phyloP scores from a whole-genome alignment of 768 basidiomycete species.

The Podaxis mareebaensis region DNA sequence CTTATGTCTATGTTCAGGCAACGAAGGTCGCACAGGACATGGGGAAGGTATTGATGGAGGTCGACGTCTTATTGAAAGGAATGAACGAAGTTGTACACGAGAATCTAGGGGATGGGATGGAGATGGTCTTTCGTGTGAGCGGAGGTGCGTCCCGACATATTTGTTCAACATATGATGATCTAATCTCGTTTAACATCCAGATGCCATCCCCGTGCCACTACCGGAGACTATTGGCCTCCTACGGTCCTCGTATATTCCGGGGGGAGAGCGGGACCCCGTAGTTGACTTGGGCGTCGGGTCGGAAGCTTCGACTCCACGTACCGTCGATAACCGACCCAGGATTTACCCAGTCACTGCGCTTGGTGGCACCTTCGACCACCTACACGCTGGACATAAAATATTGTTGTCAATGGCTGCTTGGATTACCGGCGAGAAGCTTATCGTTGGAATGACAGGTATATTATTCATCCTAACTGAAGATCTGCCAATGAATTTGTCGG shows the following conservation, averaged over 20 bases:
- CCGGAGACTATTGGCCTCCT: slow-evolving; percentile 41
- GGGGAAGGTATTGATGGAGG: slow-evolving; percentile 70
- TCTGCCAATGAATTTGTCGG: slow-evolving; percentile 9
- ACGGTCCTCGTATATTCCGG: slow-evolving; percentile 37
- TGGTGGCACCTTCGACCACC: slow-evolving; percentile 97
- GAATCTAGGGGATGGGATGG: slow-evolving; percentile 41
- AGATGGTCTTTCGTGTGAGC: slow-evolving; percentile 49
- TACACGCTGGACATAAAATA: slow-evolving; percentile 97
- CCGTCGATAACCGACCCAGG: slow-evolving; percentile 24
- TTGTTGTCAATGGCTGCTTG: slow-evolving; percentile 90
- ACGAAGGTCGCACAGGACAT: slow-evolving; percentile 68
- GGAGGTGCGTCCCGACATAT: slow-evolving; percentile 38
- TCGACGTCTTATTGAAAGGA: slow-evolving; percentile 77
- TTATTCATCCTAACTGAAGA: slow-evolving; percentile 10
- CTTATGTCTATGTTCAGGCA: slow-evolving; percentile 85
- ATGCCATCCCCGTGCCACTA: slow-evolving; percentile 41
- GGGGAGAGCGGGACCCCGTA: slow-evolving; percentile 26
- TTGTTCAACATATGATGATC: neutral
- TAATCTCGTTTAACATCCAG: slow-evolving; percentile 28
- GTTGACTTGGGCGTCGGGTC: slow-evolving; percentile 4
- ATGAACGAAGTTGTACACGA: slow-evolving; percentile 45
- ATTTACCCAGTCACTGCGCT: slow-evolving; percentile 73
- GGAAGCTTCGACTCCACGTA: slow-evolving; percentile 1
- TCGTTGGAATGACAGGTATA: slow-evolving; percentile 87
- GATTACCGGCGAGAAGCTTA: slow-evolving; percentile 76